These are phyloP conservation scores for Diaporthe sp. DNA, from an alignment of 2,329 filamentous ascomycete genomes.

Conservation along the genomic window DNA sequence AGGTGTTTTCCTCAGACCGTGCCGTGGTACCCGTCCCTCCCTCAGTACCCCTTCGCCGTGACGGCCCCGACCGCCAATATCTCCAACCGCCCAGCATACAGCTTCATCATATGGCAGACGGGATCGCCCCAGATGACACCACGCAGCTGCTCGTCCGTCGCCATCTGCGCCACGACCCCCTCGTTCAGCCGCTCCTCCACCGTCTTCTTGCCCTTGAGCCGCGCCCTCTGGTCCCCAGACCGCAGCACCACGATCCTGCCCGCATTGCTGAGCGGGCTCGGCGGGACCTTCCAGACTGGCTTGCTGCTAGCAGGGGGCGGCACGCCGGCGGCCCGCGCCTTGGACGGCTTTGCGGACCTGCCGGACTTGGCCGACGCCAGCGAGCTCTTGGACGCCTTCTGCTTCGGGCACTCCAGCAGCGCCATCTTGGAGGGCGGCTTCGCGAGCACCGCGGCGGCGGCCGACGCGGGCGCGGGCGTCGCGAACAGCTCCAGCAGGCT, in stretches of 20 bases:
- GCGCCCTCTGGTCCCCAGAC: constrained; percentile 57
- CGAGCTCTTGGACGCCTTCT: constrained; percentile 48
- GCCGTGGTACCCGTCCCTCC: not conserved
- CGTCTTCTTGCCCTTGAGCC: constrained; percentile 60
- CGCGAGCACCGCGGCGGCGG: constrained; percentile 33
- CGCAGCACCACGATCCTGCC: constrained; percentile 78
- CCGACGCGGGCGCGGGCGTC: constrained; percentile 64
- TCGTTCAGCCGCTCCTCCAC: constrained; percentile 66
- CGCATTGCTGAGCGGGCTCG: constrained; percentile 77
- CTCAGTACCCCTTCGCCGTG: constrained; percentile 56
- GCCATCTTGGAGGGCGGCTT: constrained; percentile 34
- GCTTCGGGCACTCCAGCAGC: constrained; percentile 43
- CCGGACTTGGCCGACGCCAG: constrained; percentile 48
- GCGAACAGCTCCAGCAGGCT: constrained; percentile 80
- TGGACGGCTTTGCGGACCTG: constrained; percentile 46
- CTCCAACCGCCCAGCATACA: constrained; percentile 82
- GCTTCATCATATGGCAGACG: constrained; percentile 82
- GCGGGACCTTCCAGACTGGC: constrained; percentile 75
- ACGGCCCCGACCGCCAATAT: constrained; percentile 78
- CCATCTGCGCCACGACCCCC: constrained; percentile 77
- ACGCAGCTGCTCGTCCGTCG: constrained; percentile 77
- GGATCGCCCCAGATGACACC: constrained; percentile 86
- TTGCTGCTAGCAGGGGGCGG: constrained; percentile 40
- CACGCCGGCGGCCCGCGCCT: not conserved
- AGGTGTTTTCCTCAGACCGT: not conserved